Percentiles rank a stretch among this genome's conserved stretches.
Evolutionary conservation across 23 red algal genomes (phyloP).

Genomic region (Pyropia yezoensis): DNA sequence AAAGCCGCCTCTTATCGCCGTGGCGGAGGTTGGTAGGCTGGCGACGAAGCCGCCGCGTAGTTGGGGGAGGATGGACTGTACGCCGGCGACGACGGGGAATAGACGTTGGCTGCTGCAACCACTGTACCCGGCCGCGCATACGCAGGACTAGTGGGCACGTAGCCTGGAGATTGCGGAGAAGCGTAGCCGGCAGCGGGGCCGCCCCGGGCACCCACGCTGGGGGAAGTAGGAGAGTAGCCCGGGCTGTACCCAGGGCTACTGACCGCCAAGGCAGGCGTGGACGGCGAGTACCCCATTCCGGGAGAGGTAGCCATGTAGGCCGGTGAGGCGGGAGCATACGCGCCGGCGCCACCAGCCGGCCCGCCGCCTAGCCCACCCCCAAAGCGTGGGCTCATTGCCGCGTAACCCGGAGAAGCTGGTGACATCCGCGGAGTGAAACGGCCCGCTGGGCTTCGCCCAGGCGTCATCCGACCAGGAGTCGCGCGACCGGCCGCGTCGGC

Average conservation of each 20-base stretch:
- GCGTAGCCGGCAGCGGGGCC: neutral
- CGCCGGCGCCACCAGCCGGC: conserved; percentile 30
- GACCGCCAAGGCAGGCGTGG: conserved; percentile 26
- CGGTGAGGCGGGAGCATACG: conserved; percentile 27
- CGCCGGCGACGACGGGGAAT: conserved; percentile 76
- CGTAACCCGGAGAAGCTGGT: conserved; percentile 10
- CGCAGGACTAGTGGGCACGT: conserved; percentile 23
- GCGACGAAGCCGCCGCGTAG: conserved; percentile 44
- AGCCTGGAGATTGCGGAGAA: conserved; percentile 9
- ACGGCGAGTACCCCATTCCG: conserved; percentile 50
- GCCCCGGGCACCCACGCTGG: neutral
- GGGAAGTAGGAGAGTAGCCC: conserved; percentile 15
- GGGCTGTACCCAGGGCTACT: neutral
- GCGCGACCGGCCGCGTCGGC: conserved; percentile 28
- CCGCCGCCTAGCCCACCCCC: conserved; percentile 47
- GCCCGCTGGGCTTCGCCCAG: conserved; percentile 25
- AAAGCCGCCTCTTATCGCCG: no score
- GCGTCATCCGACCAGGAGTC: conserved; percentile 16
- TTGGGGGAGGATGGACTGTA: conserved; percentile 74
- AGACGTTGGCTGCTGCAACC: conserved; percentile 11
- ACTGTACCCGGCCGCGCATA: conserved; percentile 14
- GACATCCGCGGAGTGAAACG: conserved; percentile 21
- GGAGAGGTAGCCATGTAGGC: conserved; percentile 40
- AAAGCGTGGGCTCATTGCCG: conserved; percentile 17
- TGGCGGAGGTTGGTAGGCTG: conserved; percentile 1